phyloP scores from a whole-genome alignment of 352 stramenopile species.

The Globisporangium viniferum region DNA sequence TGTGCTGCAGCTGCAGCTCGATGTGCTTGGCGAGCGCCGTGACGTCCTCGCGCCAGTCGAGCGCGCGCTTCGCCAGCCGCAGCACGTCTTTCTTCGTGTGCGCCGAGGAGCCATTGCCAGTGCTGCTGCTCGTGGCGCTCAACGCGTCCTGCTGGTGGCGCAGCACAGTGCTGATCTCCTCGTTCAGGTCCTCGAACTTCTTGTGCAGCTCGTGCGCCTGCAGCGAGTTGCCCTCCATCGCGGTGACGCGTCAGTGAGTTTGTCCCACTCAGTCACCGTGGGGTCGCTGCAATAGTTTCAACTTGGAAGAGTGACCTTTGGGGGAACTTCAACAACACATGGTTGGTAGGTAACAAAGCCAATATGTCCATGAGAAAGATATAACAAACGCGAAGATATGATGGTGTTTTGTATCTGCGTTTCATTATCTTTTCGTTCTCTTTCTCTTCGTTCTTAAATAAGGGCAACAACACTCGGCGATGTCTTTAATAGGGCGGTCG shows the following conservation, averaged over 20 bases:
- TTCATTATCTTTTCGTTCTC: not conserved
- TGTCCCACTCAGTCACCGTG: not conserved
- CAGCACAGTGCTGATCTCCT: conserved; percentile 57
- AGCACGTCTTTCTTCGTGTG: conserved; percentile 43
- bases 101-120: conserved; percentile 3
- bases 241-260: not conserved
- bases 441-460: conserved; percentile 9
- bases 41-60: conserved; percentile 73
- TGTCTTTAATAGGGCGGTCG: not conserved
- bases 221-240: conserved; percentile 41
- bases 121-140: conserved; percentile 14
- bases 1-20: conserved; percentile 66
- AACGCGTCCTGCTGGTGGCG: conserved; percentile 45
- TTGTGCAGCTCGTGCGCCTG: conserved; percentile 68
- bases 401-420: not conserved
- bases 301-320: conserved; percentile 6
- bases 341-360: too few species aligned
- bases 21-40: conserved; percentile 71
- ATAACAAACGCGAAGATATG: too few species aligned
- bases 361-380: too few species aligned
- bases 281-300: not conserved
- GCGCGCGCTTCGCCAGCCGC: conserved; percentile 44
- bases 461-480: conserved; percentile 3
- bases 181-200: conserved; percentile 72
- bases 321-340: not conserved